Percentiles rank a stretch among this genome's conserved stretches.
phyloP scores from a whole-genome alignment of 2,329 filamentous ascomycete species.

The Colletotrichum horii region DNA sequence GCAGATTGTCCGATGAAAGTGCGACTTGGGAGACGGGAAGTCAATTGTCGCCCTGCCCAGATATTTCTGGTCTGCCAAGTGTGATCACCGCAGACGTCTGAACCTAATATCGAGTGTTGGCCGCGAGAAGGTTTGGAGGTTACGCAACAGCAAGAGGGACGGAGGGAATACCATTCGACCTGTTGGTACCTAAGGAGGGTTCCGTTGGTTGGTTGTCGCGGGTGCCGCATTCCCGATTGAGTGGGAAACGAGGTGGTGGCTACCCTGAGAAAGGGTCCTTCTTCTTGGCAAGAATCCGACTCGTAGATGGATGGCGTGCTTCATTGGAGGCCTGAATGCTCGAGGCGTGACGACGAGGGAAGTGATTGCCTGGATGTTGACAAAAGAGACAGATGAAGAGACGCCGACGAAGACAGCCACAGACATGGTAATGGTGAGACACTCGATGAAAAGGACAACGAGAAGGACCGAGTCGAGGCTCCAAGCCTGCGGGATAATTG shows the following conservation, averaged over 20 bases:
- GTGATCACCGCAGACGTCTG: neutral
- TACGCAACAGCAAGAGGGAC: neutral
- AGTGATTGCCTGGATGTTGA: neutral
- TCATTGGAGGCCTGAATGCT: neutral
- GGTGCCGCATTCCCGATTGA: neutral
- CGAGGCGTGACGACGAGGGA: neutral
- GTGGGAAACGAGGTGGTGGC: neutral
- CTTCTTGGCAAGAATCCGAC: neutral
- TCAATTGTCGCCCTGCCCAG: neutral
- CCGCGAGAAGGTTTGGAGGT: neutral
- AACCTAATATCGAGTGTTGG: neutral
- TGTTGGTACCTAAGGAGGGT: neutral
- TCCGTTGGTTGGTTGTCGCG: neutral
- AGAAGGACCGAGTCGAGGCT: neutral
- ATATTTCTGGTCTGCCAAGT: neutral
- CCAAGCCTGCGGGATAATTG: neutral
- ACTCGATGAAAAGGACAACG: neutral
- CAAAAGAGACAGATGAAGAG: neutral
- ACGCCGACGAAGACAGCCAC: too few species aligned
- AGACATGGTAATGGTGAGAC: neutral
- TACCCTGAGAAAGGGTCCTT: neutral
- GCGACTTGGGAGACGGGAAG: neutral
- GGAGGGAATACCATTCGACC: neutral
- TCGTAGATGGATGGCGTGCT: neutral
- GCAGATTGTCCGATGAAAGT: constrained; percentile 6